A percentile compares a stretch with the other conserved stretches of the same genome.
These are phyloP conservation scores for Claviceps citrina DNA, from an alignment of 2,329 filamentous ascomycete species.

Conservation along the genomic window DNA sequence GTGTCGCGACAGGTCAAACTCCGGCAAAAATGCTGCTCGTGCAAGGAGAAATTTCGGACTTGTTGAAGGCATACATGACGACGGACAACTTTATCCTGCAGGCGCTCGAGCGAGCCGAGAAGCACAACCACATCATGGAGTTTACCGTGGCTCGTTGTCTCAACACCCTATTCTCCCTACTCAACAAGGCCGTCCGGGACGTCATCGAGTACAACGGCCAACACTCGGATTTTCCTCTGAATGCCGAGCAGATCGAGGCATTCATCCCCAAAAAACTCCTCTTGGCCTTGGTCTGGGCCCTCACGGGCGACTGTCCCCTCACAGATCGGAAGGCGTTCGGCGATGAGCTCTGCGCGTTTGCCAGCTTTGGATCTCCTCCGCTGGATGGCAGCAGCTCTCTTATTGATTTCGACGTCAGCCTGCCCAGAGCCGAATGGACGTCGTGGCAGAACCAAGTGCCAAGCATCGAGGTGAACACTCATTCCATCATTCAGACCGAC, in stretches of 20 bases:
- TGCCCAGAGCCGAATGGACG: slow-evolving; percentile 79
- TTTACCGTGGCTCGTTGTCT: slow-evolving; percentile 84
- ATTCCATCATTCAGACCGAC: slow-evolving; percentile 94
- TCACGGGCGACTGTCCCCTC: slow-evolving; percentile 88
- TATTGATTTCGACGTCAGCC: slow-evolving; percentile 85
- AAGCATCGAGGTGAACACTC: slow-evolving; percentile 89
- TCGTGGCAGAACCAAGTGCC: slow-evolving; percentile 93
- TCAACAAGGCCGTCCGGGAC: slow-evolving; percentile 86
- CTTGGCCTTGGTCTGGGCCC: slow-evolving; percentile 82
- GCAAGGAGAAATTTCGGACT: slow-evolving; percentile 64
- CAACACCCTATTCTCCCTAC: slow-evolving; percentile 81
- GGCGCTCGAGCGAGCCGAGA: slow-evolving; percentile 58
- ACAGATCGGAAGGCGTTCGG: slow-evolving; percentile 78
- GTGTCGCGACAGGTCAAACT: slow-evolving; percentile 57
- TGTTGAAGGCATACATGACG: slow-evolving; percentile 60
- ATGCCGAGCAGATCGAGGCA: slow-evolving; percentile 74
- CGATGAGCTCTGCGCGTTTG: slow-evolving; percentile 65
- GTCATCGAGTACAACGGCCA: slow-evolving; percentile 92
- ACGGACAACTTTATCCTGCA: slow-evolving; percentile 68
- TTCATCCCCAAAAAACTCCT: slow-evolving; percentile 91
- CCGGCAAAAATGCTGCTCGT: slow-evolving; percentile 65
- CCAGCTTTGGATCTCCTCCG: slow-evolving; percentile 71
- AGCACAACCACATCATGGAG: slow-evolving; percentile 95
- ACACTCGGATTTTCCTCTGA: slow-evolving; percentile 84
- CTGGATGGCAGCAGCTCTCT: slow-evolving; percentile 67